Conservation (phyloP, 495 filamentous ascomycete genomes). For the Aspergillus campestris region DNA sequence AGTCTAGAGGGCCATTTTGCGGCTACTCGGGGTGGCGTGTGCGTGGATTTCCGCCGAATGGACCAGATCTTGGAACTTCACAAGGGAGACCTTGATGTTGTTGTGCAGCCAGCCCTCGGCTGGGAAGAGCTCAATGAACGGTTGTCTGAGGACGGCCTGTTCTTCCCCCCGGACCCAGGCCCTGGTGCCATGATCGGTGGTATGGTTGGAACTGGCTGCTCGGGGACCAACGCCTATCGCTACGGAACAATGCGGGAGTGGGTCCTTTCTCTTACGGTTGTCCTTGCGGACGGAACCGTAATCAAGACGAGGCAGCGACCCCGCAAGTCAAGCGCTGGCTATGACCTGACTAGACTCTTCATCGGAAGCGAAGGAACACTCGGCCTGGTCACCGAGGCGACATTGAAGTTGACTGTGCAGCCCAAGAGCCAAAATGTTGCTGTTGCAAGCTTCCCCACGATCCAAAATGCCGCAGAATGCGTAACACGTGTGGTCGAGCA, state of each 20-base stretch:
- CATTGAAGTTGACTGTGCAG: constrained; percentile 53
- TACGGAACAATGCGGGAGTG: constrained; percentile 65
- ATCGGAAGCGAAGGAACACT: constrained; percentile 60
- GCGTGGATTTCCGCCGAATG: constrained; percentile 59
- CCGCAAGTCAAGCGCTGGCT: constrained; percentile 57
- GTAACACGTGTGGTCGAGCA: constrained; percentile 52
- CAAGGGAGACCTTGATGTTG: constrained; percentile 51
- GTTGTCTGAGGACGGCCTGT: constrained; percentile 46
- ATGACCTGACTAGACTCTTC: constrained; percentile 55
- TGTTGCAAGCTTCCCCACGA: constrained; percentile 51
- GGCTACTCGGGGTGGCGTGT: constrained; percentile 52
- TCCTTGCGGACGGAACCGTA: constrained; percentile 56
- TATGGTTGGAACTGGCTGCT: constrained; percentile 61
- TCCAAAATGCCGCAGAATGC: constrained; percentile 49
- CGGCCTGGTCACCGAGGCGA: constrained; percentile 57
- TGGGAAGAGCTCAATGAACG: constrained; percentile 57
- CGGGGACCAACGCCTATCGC: constrained; percentile 58
- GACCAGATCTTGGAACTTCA: constrained; percentile 49
- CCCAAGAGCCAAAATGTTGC: constrained; percentile 55
- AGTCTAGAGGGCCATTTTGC: constrained; percentile 58
- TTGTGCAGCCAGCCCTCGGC: constrained; percentile 58
- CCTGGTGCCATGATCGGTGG: constrained; percentile 62
- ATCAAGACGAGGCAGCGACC: constrained; percentile 59
- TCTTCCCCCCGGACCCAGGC: constrained; percentile 61
- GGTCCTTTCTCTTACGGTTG: constrained; percentile 55